These are phyloP conservation scores for Malus hybrid DNA, from an alignment of 331 rosid species.

Conservation along the genomic window DNA sequence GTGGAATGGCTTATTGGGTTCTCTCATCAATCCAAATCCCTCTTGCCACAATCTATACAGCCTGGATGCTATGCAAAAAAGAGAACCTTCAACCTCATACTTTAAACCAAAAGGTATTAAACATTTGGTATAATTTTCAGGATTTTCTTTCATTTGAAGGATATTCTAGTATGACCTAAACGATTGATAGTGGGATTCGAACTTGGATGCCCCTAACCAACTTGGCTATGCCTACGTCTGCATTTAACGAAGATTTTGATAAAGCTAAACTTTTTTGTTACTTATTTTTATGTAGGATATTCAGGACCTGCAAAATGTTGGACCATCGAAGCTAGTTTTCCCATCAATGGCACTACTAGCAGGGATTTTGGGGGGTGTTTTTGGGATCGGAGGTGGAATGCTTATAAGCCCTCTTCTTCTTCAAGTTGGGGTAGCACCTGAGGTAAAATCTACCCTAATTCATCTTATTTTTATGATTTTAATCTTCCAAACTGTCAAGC, in stretches of 20 bases:
- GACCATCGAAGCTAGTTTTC: conserved; percentile 46
- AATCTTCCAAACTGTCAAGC: background rate
- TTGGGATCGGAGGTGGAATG: conserved; percentile 95
- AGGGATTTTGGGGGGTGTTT: conserved; percentile 76
- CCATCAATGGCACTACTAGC: conserved; percentile 72
- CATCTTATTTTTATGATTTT: background rate
- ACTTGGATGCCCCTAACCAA: too few relatives aligned
- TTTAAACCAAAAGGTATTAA: conserved; percentile 39
- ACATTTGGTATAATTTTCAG: background rate
- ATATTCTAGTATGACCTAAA: too few relatives aligned
- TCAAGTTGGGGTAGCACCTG: conserved; percentile 68
- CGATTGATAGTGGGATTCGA: too few relatives aligned
- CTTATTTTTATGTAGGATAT: conserved; percentile 30
- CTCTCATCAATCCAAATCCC: conserved; percentile 70
- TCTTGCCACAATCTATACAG: conserved; percentile 59
- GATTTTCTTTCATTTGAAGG: too few relatives aligned
- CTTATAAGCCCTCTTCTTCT: conserved; percentile 89
- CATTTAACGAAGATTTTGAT: background rate
- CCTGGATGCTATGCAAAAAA: conserved; percentile 47
- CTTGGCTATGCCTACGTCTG: too few relatives aligned
- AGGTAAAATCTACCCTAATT: conserved; percentile 31
- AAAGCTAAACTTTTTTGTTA: background rate
- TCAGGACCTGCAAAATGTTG: conserved; percentile 18
- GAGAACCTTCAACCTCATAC: conserved; percentile 34
- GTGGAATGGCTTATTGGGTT: conserved; percentile 74